Evolutionary conservation across 371 early-diverging fungal genomes (phyloP), one percentile per base, ranked within the genome.

Genomic region (Mortierella sp.): DNA sequence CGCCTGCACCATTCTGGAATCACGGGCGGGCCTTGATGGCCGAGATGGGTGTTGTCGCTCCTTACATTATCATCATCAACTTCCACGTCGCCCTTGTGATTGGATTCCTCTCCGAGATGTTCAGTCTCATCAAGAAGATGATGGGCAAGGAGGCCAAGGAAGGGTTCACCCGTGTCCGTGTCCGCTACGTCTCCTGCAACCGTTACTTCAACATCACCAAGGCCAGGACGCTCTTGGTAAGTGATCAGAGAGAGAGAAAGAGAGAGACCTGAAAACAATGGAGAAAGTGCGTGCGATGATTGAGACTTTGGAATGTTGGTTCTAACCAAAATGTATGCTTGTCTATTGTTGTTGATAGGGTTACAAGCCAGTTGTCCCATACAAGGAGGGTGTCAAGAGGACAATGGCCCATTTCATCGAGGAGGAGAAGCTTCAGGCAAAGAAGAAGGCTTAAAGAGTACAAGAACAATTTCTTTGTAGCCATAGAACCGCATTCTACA

Each of bases 1-100:
- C 95, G 3, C 97, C 97, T 37, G 90, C 95, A n/a, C 95, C 94
- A 19, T 97, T 97, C 88, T 97, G 97, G 96, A 95, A 96, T 77
- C 93, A 96, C 73, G 88, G 93, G 64, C 90, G 93, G 22, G 83
- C 83, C 13, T 44, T 82, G 53, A 74, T 74, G 75, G 83, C 83
- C 19, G 75, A 82, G 70, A 82, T 72, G 61, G 69, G 66, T 14
- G 68, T 82, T 41, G 83, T 77, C 4, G 78, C 83, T 1, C 76
- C 83, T 10, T 74, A 77, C 39, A 44, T 82, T 66, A 82, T 82
- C 50, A 52, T 78, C 64, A 82, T 82, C 83, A 82, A 82, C 67
- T 82, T 71, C 64, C 83, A 82, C 16, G 61, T 78, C 45, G 83
- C 83, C 0, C 65, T 82, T 26, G 41, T 82, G 31, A 82, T 82